Evolutionary conservation across 1,284 basidiomycete genomes (phyloP), one percentile per base, ranked within the genome.

Genomic region (Gymnopus androsaceus): DNA sequence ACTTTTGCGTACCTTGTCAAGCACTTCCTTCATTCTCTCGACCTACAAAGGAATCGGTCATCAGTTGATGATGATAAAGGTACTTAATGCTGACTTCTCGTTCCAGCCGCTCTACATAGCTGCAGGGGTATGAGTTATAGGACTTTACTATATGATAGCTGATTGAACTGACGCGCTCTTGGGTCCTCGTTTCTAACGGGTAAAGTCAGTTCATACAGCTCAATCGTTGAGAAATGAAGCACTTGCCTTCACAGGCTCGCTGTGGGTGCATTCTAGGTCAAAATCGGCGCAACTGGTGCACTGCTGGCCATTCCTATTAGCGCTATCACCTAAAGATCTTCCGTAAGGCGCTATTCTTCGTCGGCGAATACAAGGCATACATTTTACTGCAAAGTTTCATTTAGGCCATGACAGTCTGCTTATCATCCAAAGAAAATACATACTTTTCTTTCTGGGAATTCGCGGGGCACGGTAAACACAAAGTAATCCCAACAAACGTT

Each of bases 261-360:
- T 76, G 69, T 88, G 89, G 4, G 81, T 85, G 68, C 87, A 90
- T 19, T 84, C 80, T 25, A 81, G 70, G 57, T 80, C 78, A 63
- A 81, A 83, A n/a, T 83, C 78, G 41, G 78, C 71, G 67, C 88
- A 91, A 67, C 87, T 88, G 1, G 87, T 83, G 66, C 89, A 91
- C 33, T 71, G 72, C 56, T 80, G 81, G 44, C 74, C 74, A 11
- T 79, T 78, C 77, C 79, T 82, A 58, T 74, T 72, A 19, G 75
- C 75, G 52, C 79, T 80, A 64, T 82, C 78, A 59, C 81, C 80
- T 81, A 17, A 44, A 25, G 25, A 33, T 42, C 21, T 40, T 33
- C 33, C 30, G 14, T 49, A 11, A 47, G 27, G n/a, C 34, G 34
- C 1, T 9, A 7, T 11, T 15, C 12, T 33, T n/a, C 25, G n/a